Percentiles rank a stretch among this genome's conserved stretches.
Conservation (phyloP, 352 stramenopile genomes). For the Phytophthora pisi region DNA sequence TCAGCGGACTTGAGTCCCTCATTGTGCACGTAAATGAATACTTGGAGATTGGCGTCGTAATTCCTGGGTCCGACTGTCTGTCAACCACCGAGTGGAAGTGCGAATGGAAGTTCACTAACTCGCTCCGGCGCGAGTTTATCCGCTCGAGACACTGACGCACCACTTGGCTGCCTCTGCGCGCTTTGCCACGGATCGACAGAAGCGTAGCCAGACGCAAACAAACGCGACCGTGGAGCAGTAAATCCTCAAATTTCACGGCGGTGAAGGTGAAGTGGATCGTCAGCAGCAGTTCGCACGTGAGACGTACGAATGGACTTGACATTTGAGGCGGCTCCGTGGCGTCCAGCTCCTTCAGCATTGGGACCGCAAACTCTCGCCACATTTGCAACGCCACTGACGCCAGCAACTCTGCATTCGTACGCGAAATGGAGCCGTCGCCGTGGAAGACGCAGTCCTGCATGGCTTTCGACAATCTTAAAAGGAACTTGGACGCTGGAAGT, state of each 20-base stretch:
- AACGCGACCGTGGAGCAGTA: conserved; percentile 54
- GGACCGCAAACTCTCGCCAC: conserved; percentile 42
- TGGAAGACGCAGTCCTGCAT: conserved; percentile 36
- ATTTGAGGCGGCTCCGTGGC: conserved; percentile 22
- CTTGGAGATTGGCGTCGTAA: conserved; percentile 13
- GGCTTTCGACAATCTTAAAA: conserved; percentile 26
- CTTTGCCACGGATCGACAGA: conserved; percentile 34
- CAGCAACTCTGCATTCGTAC: conserved; percentile 42
- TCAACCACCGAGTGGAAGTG: conserved; percentile 37
- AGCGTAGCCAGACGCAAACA: conserved; percentile 47
- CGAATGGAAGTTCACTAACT: conserved; percentile 36
- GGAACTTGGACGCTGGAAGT: conserved; percentile 14
- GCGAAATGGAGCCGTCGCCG: conserved; percentile 23
- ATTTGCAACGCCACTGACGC: conserved; percentile 40
- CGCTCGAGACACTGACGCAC: conserved; percentile 42
- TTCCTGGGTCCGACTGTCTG: background rate
- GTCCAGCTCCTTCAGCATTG: conserved; percentile 46
- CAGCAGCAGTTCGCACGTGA: conserved; percentile 44
- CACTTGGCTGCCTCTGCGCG: conserved; percentile 40
- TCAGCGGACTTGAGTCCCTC: conserved; percentile 10
- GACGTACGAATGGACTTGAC: conserved; percentile 15
- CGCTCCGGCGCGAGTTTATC: conserved; percentile 47
- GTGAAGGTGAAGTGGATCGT: conserved; percentile 49
- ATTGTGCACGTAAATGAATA: conserved; percentile 51
- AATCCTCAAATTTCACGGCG: conserved; percentile 52